Base-by-base conservation (phyloP, 225 moss, liverwort and hornwort genomes). In the Pseudisothecium myosuroides region DNA sequence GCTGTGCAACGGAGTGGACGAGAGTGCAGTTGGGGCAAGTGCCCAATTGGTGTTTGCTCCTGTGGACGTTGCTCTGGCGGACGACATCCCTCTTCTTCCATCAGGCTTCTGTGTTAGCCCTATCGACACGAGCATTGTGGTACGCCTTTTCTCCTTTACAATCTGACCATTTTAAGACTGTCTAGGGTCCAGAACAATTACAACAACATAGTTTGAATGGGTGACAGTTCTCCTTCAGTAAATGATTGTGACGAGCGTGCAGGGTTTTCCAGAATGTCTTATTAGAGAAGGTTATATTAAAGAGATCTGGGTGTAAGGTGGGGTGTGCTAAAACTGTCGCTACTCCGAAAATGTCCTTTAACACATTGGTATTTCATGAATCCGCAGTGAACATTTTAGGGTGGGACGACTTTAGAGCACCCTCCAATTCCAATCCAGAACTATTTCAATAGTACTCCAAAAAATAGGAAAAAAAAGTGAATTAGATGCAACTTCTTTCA, bases 1-100 rank as follows among this genome's bases (percentile, higher is more conserved):
- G 96, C 93, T 98, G 63, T 98, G 97, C 87, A 98, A 96, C n/a
- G 98, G 98, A 54, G 96, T 98, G 64, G 98, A 98, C 79, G 98
- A 98, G 88, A 95, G 93, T 91, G 97, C 98, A 45, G 95, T 98
- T 75, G 98, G 98, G 39, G 96, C 97, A 17, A 96, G 97, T 91
- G 97, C 98, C 13, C 97, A 98, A 85, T 91, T 98, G 85, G 98
- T 98, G 43, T 98, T 97, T 71, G 98, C 98, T 64, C 98, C 98
- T 19, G 98, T 98, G 76, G 98, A 98, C 76, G 95, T 94, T 76
- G 96, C 94, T 55, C 91, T 98, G 82, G 93, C 97, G 37, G 97
- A 98, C 54, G 96, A 98, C 80, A 96, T 98, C 86, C 97, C 98
- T 93, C 92, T 92, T 66, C 92, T 92, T 65, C 92, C 92, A 17